These are phyloP conservation scores for Prunus davidiana DNA, from an alignment of 306 rosid genomes.

Conservation along the genomic window DNA sequence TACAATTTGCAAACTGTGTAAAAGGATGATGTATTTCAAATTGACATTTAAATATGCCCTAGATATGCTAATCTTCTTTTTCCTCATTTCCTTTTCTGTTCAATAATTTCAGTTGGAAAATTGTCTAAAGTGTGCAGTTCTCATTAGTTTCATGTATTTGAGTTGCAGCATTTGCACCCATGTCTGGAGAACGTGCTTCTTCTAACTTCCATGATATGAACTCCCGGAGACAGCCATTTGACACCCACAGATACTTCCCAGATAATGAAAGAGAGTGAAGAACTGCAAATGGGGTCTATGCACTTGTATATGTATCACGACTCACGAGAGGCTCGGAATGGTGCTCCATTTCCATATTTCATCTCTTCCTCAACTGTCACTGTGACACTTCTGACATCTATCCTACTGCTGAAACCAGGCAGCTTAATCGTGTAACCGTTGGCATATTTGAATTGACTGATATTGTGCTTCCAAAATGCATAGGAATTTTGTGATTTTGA, in stretches of 20 bases:
- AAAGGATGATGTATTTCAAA: not conserved
- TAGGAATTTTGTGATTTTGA: not conserved
- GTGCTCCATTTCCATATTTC: constrained; percentile 13
- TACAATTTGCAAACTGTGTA: not conserved
- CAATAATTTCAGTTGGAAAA: not conserved
- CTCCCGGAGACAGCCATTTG: constrained; percentile 46
- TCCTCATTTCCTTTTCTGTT: too few relatives aligned
- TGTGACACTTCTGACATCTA: not conserved
- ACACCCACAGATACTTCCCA: constrained; percentile 61
- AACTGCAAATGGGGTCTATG: not conserved
- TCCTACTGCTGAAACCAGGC: not conserved
- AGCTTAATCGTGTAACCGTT: not conserved
- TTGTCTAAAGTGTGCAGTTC: not conserved
- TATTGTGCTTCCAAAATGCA: not conserved
- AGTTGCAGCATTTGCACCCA: constrained; percentile 89
- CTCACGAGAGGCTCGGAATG: not conserved
- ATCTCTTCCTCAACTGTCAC: not conserved
- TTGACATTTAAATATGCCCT: too few relatives aligned
- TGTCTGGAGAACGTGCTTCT: constrained; percentile 39
- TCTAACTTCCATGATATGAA: constrained; percentile 32
- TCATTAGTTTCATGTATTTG: not conserved
- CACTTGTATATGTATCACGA: not conserved
- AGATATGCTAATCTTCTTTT: not conserved
- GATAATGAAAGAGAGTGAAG: constrained; percentile 38
- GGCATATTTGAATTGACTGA: not conserved